Conservation (phyloP, 345 rosid genomes). For the Brassica nigra region DNA sequence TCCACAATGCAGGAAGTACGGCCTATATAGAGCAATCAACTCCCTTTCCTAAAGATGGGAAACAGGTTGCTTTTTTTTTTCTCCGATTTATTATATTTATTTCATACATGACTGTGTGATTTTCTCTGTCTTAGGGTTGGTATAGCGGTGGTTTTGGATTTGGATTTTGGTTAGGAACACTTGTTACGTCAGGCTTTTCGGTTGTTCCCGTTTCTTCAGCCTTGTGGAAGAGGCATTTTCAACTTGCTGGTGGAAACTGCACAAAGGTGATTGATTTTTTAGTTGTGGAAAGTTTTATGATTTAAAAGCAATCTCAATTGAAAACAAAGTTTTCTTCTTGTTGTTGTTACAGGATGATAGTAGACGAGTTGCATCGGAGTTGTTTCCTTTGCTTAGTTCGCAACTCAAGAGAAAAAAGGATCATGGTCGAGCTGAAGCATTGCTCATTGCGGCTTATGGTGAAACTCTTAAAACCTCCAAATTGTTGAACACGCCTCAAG, state of each 20-base stretch:
- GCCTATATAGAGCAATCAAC: constrained; percentile 70
- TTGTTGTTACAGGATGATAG: constrained; percentile 76
- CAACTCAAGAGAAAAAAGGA: constrained; percentile 72
- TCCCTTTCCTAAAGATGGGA: constrained; percentile 84
- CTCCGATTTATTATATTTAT: background rate
- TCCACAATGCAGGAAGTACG: constrained; percentile 52
- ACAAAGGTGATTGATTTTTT: constrained; percentile 53
- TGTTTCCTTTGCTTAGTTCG: constrained; percentile 74
- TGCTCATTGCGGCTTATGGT: constrained; percentile 84
- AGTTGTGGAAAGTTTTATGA: background rate
- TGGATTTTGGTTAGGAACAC: constrained; percentile 88
- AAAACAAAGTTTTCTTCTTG: background rate
- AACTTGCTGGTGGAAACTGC: constrained; percentile 52
- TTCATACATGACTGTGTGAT: background rate
- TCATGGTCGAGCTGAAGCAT: constrained; percentile 94
- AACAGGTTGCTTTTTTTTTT: constrained; percentile 48
- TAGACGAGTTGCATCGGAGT: constrained; percentile 64
- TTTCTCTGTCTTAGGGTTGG: constrained; percentile 63
- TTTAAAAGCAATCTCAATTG: background rate
- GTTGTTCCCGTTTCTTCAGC: constrained; percentile 80
- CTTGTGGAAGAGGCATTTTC: constrained; percentile 70
- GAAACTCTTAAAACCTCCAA: constrained; percentile 48
- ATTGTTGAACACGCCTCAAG: constrained; percentile 38
- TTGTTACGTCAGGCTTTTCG: constrained; percentile 84
- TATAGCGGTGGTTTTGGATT: constrained; percentile 91